phyloP scores from a whole-genome alignment of 768 basidiomycete species.

The Rickenella mellea region DNA sequence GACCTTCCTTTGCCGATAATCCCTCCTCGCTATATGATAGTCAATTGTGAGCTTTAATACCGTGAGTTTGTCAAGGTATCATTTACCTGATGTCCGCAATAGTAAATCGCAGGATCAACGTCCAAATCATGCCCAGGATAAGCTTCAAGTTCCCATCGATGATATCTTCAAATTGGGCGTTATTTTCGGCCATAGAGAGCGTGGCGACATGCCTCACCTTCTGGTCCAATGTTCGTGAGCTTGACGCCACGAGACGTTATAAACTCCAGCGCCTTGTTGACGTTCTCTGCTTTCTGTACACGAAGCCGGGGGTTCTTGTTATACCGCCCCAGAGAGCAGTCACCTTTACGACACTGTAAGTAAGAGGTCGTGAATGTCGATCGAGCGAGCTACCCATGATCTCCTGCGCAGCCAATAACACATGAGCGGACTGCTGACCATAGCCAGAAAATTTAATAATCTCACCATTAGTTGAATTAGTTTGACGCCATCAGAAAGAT shows the following conservation, averaged over 20 bases:
- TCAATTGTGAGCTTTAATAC: constrained; percentile 4
- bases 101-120: constrained; percentile 90
- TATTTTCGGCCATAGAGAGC: not conserved
- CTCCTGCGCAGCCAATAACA: constrained; percentile 47
- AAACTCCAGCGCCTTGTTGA: constrained; percentile 92
- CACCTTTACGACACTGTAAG: constrained; percentile 36
- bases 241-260: constrained; percentile 91
- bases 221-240: constrained; percentile 94
- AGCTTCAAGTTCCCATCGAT: constrained; percentile 98
- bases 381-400: constrained; percentile 69
- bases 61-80: not conserved
- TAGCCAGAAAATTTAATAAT: not conserved
- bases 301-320: constrained; percentile 85
- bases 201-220: constrained; percentile 41
- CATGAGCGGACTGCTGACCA: constrained; percentile 5
- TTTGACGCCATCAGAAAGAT: constrained; percentile 91
- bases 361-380: not conserved
- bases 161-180: constrained; percentile 53
- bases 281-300: constrained; percentile 97
- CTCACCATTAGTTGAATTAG: constrained; percentile 89
- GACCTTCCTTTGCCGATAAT: constrained; percentile 94
- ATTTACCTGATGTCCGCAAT: constrained; percentile 95
- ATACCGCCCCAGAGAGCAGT: constrained; percentile 89
- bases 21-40: constrained; percentile 75
- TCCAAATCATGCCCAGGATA: constrained; percentile 99